Percentiles rank a stretch among this genome's conserved stretches.
Evolutionary conservation across 192 early-diverging fungal genomes (phyloP).

Genomic region (Coemansia sp.): DNA sequence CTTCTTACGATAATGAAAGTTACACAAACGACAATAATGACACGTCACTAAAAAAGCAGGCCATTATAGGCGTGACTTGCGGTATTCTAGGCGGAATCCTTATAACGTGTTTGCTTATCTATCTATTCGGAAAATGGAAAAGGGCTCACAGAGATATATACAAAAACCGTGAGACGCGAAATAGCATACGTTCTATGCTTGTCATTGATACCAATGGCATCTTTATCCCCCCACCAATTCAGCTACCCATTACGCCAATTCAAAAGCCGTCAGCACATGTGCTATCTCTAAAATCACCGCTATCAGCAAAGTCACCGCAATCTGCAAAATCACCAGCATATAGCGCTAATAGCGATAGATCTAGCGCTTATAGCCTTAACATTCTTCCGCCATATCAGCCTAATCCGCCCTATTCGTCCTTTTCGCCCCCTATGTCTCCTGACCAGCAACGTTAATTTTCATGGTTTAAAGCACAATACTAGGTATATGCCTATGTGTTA

Average conservation of each 20-base stretch:
- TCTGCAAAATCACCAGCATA: not conserved
- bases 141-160: not conserved
- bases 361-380: too few relatives aligned
- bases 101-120: not conserved
- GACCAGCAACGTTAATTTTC: not conserved
- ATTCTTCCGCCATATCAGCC: not conserved
- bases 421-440: not conserved
- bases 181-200: not conserved
- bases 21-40: too few relatives aligned
- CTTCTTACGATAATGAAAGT: not conserved
- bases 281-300: not conserved
- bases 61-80: conserved; percentile 1
- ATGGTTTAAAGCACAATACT: not conserved
- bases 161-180: not conserved
- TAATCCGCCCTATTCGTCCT: not conserved
- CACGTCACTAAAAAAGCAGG: not conserved
- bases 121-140: not conserved
- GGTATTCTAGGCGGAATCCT: not conserved
- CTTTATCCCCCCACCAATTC: not conserved
- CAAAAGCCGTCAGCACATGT: not conserved
- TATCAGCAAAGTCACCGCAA: not conserved
- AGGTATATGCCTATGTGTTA: too few relatives aligned
- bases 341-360: not conserved
- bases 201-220: not conserved
- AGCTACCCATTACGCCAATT: not conserved